phyloP scores from a whole-genome alignment of 2,329 filamentous ascomycete genomes.

The Claviceps sp. region DNA sequence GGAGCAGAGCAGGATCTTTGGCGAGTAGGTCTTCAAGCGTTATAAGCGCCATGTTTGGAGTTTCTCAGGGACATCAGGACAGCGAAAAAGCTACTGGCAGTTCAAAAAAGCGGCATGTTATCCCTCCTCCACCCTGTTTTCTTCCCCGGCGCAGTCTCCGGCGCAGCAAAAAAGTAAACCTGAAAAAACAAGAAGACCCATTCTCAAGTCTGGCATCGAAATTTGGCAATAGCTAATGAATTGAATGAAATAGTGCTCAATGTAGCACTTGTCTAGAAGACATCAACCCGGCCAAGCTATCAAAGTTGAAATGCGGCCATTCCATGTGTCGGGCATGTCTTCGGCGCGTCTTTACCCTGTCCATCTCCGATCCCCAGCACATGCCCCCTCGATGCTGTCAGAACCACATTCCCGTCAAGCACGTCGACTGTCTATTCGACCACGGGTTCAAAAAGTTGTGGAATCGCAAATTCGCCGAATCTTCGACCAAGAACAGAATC shows the following conservation, averaged over 20 bases:
- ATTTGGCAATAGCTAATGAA: conserved; percentile 6
- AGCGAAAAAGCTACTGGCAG: conserved; percentile 9
- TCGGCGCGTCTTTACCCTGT: conserved; percentile 59
- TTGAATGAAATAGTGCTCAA: conserved; percentile 38
- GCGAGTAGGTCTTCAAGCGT: conserved; percentile 12
- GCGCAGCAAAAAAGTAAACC: too few relatives aligned
- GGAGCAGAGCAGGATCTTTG: conserved; percentile 8
- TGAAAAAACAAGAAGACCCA: too few relatives aligned
- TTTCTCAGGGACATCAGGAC: conserved; percentile 12
- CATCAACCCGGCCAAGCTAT: conserved; percentile 46
- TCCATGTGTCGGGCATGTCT: conserved; percentile 70
- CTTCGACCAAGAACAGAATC: conserved; percentile 57
- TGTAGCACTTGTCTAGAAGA: conserved; percentile 65
- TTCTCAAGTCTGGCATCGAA: too few relatives aligned
- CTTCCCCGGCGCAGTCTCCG: neutral
- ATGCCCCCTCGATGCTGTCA: conserved; percentile 79
- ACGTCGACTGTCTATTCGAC: conserved; percentile 66
- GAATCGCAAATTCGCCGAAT: conserved; percentile 72
- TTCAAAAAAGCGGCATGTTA: conserved; percentile 8
- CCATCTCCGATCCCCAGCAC: conserved; percentile 60
- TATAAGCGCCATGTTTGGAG: conserved; percentile 15
- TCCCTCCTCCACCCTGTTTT: too few relatives aligned
- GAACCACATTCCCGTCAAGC: conserved; percentile 59
- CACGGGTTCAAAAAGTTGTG: conserved; percentile 61
- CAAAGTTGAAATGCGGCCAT: conserved; percentile 65